Evolutionary conservation across 495 filamentous ascomycete species (phyloP).

Genomic region (Aspergillus campestris): DNA sequence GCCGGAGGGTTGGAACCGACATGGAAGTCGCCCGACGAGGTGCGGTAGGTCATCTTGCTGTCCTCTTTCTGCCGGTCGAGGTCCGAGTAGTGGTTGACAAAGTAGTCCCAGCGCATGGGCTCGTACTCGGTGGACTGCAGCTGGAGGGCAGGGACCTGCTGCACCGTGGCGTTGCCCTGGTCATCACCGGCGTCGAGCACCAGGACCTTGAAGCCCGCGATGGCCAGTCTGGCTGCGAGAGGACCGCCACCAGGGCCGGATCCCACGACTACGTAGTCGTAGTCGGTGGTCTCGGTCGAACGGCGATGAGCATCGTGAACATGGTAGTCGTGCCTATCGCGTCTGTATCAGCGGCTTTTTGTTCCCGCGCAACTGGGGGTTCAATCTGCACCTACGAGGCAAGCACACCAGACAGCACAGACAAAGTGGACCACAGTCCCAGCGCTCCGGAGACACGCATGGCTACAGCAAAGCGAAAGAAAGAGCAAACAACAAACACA

Average conservation of each 20-base stretch:
- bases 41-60: constrained; percentile 35
- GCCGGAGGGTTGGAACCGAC: constrained; percentile 26
- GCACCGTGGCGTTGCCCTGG: constrained; percentile 31
- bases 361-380: neutral
- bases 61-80: constrained; percentile 27
- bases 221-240: constrained; percentile 50
- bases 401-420: neutral
- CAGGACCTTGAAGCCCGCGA: constrained; percentile 48
- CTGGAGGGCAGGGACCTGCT: constrained; percentile 30
- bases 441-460: constrained; percentile 15
- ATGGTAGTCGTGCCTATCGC: no score
- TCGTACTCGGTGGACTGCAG: constrained; percentile 32
- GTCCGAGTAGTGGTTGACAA: constrained; percentile 35
- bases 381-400: constrained; percentile 10
- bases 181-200: constrained; percentile 57
- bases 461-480: neutral
- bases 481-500: neutral
- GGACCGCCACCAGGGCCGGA: constrained; percentile 56
- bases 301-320: no score
- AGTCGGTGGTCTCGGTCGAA: constrained; percentile 8
- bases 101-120: constrained; percentile 37
- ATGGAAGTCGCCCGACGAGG: constrained; percentile 24
- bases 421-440: constrained; percentile 10
- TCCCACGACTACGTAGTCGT: constrained; percentile 60
- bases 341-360: no score